phyloP scores from a whole-genome alignment of 768 basidiomycete species.

The Chalciporus pseudorubinellus region DNA sequence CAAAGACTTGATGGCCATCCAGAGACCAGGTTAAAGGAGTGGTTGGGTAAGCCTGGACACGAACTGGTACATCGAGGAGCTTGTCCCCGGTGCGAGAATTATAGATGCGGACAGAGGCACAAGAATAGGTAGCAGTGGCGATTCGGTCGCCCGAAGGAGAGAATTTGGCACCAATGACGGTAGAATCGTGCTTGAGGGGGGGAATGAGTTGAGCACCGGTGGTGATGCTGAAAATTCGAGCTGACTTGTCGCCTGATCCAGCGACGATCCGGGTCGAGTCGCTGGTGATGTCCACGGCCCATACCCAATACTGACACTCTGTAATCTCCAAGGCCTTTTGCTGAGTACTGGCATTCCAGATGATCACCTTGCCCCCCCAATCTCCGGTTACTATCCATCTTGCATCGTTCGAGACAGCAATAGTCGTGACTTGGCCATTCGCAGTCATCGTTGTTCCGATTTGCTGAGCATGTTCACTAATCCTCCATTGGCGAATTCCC shows the following conservation, averaged over 20 bases:
- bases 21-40: not conserved
- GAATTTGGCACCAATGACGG: constrained; percentile 5
- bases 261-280: constrained; percentile 9
- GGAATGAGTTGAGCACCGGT: not conserved
- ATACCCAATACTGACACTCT: not conserved
- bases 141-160: constrained; percentile 2
- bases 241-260: constrained; percentile 8
- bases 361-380: not conserved
- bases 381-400: constrained; percentile 6
- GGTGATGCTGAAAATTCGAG: constrained; percentile 6
- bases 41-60: not conserved
- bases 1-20: not conserved
- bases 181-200: constrained; percentile 2
- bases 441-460: not conserved
- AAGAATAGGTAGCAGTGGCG: not conserved
- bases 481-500: constrained; percentile 2
- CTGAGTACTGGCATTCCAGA: constrained; percentile 4
- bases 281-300: constrained; percentile 9
- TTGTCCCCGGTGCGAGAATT: constrained; percentile 1
- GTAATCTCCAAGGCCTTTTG: constrained; percentile 2
- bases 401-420: constrained; percentile 9
- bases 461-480: not conserved
- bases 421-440: not conserved
- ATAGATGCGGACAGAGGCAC: constrained; percentile 1
- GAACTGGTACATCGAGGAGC: not conserved